Evolutionary conservation across 805 yeast species (phyloP), one percentile per base, ranked within the genome.

Genomic region (Kodamaea neixiangensis): DNA sequence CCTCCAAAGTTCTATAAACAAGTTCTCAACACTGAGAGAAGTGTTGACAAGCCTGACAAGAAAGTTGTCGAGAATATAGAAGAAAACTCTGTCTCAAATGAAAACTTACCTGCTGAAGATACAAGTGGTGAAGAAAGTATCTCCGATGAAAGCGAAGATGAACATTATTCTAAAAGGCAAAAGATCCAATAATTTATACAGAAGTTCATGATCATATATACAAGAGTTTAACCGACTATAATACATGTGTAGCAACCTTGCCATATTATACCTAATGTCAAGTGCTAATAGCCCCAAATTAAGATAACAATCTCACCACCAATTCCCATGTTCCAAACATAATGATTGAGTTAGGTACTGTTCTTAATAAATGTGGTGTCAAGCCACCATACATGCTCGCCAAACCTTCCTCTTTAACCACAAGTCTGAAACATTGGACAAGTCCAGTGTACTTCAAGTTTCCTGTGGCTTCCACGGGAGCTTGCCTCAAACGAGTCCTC

Each of bases 281-380:
- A 25, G 31, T 25, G 31, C 31, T 13, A 25, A 25, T 25, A 25
- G 11, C 31, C 31, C 31, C 31, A 25, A 25, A 5, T 21, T 21
- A 63, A 10, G 64, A 61, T 49, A 72, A 67, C 44, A 72, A 58
- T 50, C 76, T 60, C 10, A 74, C 78, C 20, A 74, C 73, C 33
- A 94, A 67, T 65, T 94, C 99, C 98, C 98, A 94, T 2, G 98
- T 92, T 43, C 99, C 99, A 75, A 94, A 94, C 99, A 94, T 94
- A 59, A 94, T 93, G 65, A 94, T 91, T 63, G 96, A 88, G 70
- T 94, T 94, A 2, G 99, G 99, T 47, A 94, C 99, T 0, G 99
- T 94, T 69, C 99, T 82, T 73, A 94, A 80, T 62, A 94, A 74
- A 71, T 94, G 99, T 3, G 99, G 97, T 1, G 99, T 94, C 61